Base-by-base conservation (phyloP, 2,329 filamentous ascomycete genomes). In the Trichoderma guizhouense region DNA sequence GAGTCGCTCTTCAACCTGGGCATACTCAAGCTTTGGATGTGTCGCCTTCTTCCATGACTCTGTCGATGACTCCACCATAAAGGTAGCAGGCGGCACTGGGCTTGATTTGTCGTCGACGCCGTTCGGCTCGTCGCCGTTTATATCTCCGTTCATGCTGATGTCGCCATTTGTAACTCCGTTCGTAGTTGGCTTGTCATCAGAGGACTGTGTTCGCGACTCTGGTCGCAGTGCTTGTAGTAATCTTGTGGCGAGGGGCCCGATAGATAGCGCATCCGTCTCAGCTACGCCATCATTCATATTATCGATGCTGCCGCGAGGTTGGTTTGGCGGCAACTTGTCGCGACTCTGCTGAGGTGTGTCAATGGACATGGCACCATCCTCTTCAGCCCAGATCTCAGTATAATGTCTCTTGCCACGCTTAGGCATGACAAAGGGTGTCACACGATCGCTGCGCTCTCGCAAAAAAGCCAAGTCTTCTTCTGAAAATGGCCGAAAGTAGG, bases 381-480 rank as follows among this genome's bases (percentile, higher is more conserved):
- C 96, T 75, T 97, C 94, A 0, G 94, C 92, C 96, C 96, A 99
- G 11, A 95, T 86, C 73, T 98, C 95, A 28, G 89, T 90, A 82
- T 98, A 99, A 78, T 94, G 92, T 76, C 91, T 91, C 80, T 93
- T 92, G 60, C 94, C 95, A 26, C 94, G 90, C 74, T 91, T 91
- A 8, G 95, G 94, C 81, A 97, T 94, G 47, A 95, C 85, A 77
- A 98, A 98, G 1, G 95, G 93, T 2, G 87, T 90, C 26, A 91
- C 85, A 47, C 96, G 90, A 80, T 99, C 95, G 71, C 95, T 94
- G 77, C 93, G 89, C 82, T 99, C 96, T 77, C 95, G 91, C 47
- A 99, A 82, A 79, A 98, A 99, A 1, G 93, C 94, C 60, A 98
- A 88, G 79, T 99, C 96, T 79, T 99, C 96, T 79, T 99, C 96